Conservation (phyloP, 371 early-diverging fungal species). For the Mortierella sp. region DNA sequence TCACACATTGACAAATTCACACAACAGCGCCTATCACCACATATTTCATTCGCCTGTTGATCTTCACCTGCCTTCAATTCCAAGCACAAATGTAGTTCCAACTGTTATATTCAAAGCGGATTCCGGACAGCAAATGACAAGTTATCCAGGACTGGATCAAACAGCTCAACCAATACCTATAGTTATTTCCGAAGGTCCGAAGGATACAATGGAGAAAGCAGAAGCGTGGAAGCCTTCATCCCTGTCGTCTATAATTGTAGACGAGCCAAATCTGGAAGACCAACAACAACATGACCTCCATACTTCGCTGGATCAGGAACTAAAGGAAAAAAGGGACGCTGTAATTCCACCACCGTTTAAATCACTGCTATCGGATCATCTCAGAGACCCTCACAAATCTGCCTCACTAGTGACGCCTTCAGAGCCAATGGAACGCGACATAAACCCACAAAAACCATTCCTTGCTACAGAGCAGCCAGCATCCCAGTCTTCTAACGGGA, state of each 20-base stretch:
- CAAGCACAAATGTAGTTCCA: background rate
- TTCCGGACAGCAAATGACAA: background rate
- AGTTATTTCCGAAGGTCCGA: background rate
- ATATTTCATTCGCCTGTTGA: background rate
- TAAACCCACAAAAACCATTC: background rate
- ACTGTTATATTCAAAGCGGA: background rate
- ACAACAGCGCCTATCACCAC: conserved; percentile 26
- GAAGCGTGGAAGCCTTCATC: background rate
- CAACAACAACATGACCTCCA: background rate
- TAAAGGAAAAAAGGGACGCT: too few species aligned
- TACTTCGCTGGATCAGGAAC: background rate
- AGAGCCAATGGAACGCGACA: background rate
- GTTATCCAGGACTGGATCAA: background rate
- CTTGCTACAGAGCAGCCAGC: conserved; percentile 3
- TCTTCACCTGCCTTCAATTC: background rate
- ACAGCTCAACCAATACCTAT: background rate
- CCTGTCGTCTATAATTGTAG: background rate
- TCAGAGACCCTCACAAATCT: background rate
- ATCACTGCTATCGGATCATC: background rate
- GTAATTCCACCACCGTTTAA: too few species aligned
- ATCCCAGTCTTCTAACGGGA: background rate
- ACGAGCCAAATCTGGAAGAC: background rate
- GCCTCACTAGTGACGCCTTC: background rate
- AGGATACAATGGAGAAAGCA: background rate
- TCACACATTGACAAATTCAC: conserved; percentile 18